phyloP scores from a whole-genome alignment of 331 rosid genomes.

The Saraca asoca region DNA sequence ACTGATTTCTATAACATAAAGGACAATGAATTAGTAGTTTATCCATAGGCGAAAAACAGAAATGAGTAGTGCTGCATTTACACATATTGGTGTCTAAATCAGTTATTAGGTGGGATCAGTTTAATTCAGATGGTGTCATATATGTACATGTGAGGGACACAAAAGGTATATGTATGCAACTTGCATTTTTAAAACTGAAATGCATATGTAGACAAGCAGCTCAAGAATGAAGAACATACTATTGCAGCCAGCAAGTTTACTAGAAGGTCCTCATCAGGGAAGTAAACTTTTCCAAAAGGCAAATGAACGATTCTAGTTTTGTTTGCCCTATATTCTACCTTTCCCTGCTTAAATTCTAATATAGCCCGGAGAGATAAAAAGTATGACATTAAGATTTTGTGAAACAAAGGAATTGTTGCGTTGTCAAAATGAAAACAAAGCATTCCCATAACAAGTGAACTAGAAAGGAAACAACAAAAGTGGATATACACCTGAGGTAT shows the following conservation, averaged over 20 bases:
- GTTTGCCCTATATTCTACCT: slow-evolving; percentile 86
- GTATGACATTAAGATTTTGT: not conserved
- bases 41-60: not conserved
- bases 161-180: no score
- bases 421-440: slow-evolving; percentile 2
- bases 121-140: no score
- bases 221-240: slow-evolving; percentile 53
- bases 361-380: slow-evolving; percentile 64
- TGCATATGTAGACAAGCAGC: not conserved
- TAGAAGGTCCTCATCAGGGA: slow-evolving; percentile 81
- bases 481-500: slow-evolving; percentile 71
- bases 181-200: no score
- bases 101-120: no score
- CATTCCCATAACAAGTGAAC: not conserved
- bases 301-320: slow-evolving; percentile 96
- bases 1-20: slow-evolving; percentile 72
- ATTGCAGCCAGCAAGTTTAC: slow-evolving; percentile 73
- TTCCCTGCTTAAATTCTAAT: slow-evolving; percentile 93
- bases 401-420: slow-evolving; percentile 1
- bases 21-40: not conserved
- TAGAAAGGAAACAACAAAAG: not conserved
- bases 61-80: no score
- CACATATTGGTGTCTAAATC: no score
- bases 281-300: slow-evolving; percentile 82
- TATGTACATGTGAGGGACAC: no score